A percentile compares a stretch with the other conserved stretches of the same genome.
phyloP scores from a whole-genome alignment of 1,284 basidiomycete species.

The Athelia sp. region DNA sequence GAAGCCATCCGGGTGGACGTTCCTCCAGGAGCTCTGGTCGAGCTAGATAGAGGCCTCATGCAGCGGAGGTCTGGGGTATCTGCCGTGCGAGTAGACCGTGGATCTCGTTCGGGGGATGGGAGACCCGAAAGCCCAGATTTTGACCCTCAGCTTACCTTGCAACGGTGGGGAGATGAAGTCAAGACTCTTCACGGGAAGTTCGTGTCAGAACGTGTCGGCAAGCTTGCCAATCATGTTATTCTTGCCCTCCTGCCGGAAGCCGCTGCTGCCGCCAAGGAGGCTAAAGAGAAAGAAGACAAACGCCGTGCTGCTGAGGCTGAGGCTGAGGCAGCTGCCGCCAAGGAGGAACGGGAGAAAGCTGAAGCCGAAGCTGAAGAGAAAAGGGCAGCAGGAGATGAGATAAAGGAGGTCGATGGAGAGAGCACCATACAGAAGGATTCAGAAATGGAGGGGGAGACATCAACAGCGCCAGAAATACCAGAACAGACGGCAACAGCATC shows the following conservation, averaged over 20 bases:
- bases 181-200: conserved; percentile 78
- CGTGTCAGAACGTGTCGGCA: conserved; percentile 61
- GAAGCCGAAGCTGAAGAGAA: conserved; percentile 38
- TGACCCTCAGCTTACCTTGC: conserved; percentile 78
- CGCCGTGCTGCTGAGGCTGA: conserved; percentile 37
- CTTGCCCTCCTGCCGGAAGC: conserved; percentile 82
- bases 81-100: conserved; percentile 57
- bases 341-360: conserved; percentile 6
- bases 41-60: conserved; percentile 47
- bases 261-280: conserved; percentile 52
- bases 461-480: conserved; percentile 3
- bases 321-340: neutral
- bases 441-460: conserved; percentile 16
- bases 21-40: conserved; percentile 54
- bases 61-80: conserved; percentile 46
- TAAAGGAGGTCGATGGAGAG: conserved; percentile 24
- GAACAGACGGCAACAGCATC: conserved; percentile 11
- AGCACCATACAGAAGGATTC: conserved; percentile 21
- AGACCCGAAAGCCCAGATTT: conserved; percentile 54
- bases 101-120: conserved; percentile 41
- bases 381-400: conserved; percentile 26
- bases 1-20: conserved; percentile 74
- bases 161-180: conserved; percentile 89
- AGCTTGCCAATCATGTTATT: conserved; percentile 70
- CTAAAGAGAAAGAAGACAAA: conserved; percentile 50